Evolutionary conservation across 768 basidiomycete species (phyloP).

Genomic region (Phaffia tasmanica): DNA sequence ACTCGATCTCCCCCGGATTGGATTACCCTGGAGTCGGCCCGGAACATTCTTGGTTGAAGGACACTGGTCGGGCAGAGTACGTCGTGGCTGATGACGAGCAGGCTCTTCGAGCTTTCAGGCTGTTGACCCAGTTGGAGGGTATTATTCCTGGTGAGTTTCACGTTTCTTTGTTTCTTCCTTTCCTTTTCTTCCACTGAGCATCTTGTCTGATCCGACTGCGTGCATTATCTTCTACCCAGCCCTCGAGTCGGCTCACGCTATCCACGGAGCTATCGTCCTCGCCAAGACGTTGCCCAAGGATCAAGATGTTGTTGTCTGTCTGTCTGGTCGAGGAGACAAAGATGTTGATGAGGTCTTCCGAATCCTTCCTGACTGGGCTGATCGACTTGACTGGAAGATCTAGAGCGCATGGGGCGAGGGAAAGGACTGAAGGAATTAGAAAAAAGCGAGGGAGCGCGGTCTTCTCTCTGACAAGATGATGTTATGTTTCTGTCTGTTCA

Average conservation of each 20-base stretch:
- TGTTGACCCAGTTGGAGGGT: constrained; percentile 84
- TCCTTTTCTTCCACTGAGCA: background rate
- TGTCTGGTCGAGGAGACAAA: constrained; percentile 93
- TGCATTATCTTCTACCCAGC: constrained; percentile 43
- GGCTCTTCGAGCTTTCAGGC: constrained; percentile 79
- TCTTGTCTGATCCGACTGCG: background rate
- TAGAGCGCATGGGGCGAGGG: background rate
- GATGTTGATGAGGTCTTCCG: constrained; percentile 96
- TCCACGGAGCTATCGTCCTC: constrained; percentile 79
- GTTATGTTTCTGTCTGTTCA: background rate
- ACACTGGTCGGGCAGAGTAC: constrained; percentile 86
- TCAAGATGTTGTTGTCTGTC: constrained; percentile 76
- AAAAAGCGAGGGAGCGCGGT: too few relatives aligned
- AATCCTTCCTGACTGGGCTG: constrained; percentile 86
- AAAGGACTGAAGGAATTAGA: too few relatives aligned
- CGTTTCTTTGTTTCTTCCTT: background rate
- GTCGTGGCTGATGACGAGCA: constrained; percentile 87
- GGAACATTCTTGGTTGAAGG: constrained; percentile 95
- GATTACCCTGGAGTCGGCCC: constrained; percentile 87
- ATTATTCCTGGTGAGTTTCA: constrained; percentile 76
- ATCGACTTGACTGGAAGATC: constrained; percentile 85
- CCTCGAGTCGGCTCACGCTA: constrained; percentile 86
- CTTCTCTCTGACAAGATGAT: background rate
- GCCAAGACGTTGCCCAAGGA: constrained; percentile 78
- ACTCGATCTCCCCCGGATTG: constrained; percentile 89